Evolutionary conservation across 768 basidiomycete species (phyloP).

Genomic region (Erythrobasidium yunnanense): DNA sequence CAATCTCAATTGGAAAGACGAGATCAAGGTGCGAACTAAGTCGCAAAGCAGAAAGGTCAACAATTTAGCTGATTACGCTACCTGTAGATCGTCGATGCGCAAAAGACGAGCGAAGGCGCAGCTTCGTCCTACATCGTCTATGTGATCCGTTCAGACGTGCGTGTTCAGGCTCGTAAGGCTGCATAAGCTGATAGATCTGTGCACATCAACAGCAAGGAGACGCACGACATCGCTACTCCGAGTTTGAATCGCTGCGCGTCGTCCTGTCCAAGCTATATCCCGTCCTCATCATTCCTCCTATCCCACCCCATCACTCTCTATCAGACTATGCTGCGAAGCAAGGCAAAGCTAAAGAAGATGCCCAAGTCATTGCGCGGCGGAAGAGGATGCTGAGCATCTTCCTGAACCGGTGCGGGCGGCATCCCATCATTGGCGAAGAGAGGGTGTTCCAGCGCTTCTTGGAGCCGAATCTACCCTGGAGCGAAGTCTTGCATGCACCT

Average conservation of each 20-base stretch:
- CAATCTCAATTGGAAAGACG: slow-evolving; percentile 23
- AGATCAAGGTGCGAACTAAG: slow-evolving; percentile 20
- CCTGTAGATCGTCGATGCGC: slow-evolving; percentile 76
- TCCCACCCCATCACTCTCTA: slow-evolving; percentile 89
- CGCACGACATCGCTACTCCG: slow-evolving; percentile 84
- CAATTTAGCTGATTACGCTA: not conserved
- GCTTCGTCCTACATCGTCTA: slow-evolving; percentile 86
- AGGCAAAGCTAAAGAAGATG: slow-evolving; percentile 91
- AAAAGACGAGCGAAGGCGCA: slow-evolving; percentile 85
- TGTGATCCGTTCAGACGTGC: slow-evolving; percentile 68
- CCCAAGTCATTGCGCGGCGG: slow-evolving; percentile 74
- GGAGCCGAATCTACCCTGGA: slow-evolving; percentile 92
- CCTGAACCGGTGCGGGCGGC: slow-evolving; percentile 73
- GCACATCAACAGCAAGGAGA: slow-evolving; percentile 75
- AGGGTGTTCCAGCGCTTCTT: slow-evolving; percentile 93
- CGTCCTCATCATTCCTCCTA: slow-evolving; percentile 90
- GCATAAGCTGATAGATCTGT: not conserved
- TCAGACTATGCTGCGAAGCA: slow-evolving; percentile 96
- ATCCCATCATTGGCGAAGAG: slow-evolving; percentile 91
- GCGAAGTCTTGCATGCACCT: slow-evolving; percentile 83
- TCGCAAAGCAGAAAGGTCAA: not conserved
- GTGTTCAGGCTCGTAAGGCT: slow-evolving; percentile 32
- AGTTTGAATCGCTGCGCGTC: slow-evolving; percentile 84
- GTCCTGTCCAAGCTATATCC: slow-evolving; percentile 81
- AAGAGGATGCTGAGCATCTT: slow-evolving; percentile 94